phyloP scores from a whole-genome alignment of 2,329 filamentous ascomycete genomes.

The Epichloe hybrida region DNA sequence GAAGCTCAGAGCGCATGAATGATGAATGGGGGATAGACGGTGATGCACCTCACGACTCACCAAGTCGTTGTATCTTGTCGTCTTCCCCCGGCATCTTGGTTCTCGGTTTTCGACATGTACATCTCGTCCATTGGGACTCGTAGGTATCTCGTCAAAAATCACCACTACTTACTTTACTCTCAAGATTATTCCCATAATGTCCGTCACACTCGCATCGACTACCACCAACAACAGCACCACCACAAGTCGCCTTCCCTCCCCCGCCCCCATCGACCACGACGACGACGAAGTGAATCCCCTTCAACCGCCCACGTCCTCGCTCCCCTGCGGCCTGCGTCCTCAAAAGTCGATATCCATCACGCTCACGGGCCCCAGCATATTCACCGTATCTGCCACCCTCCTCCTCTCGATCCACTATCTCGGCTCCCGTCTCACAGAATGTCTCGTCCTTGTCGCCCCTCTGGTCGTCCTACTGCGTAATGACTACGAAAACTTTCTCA shows the following conservation, averaged over 20 bases:
- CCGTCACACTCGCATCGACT: constrained; percentile 1
- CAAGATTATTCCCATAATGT: neutral
- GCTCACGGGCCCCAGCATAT: constrained; percentile 35
- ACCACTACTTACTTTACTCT: neutral
- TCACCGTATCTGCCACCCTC: constrained; percentile 30
- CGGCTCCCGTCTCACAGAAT: constrained; percentile 32
- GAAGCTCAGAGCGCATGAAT: too few species aligned
- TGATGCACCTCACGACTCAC: neutral
- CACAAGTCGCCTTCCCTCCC: neutral
- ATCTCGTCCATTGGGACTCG: neutral
- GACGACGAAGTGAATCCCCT: neutral
- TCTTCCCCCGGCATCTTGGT: neutral
- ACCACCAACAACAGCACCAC: neutral
- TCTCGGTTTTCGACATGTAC: neutral
- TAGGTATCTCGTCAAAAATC: neutral
- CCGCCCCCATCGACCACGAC: neutral
- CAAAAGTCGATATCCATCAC: constrained; percentile 40
- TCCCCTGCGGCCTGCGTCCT: constrained; percentile 17
- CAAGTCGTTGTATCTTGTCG: neutral
- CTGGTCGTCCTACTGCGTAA: constrained; percentile 41
- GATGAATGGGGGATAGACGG: neutral
- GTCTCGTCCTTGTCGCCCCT: constrained; percentile 36
- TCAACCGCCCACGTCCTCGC: neutral
- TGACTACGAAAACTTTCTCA: constrained; percentile 64
- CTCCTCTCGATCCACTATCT: constrained; percentile 39